A percentile compares a stretch with the other conserved stretches of the same genome.
phyloP scores from a whole-genome alignment of 164 flowering plant genomes.

The Berberis thunbergii region DNA sequence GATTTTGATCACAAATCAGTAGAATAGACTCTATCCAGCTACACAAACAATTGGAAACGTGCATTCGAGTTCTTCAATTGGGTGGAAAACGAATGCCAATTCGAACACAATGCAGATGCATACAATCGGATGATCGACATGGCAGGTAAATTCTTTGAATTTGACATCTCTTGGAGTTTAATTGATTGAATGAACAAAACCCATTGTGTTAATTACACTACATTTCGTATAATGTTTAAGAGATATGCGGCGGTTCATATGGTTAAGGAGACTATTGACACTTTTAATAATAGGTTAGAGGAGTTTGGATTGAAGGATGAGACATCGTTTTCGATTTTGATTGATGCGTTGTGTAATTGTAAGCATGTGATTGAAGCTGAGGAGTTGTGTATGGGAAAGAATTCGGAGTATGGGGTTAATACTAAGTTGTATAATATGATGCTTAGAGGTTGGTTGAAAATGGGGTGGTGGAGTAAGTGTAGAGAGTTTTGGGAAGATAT shows the following conservation, averaged over 20 bases:
- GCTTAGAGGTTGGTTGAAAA: conserved; percentile 70
- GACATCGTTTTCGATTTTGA: conserved; percentile 44
- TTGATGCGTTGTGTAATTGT: conserved; percentile 85
- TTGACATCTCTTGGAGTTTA: conserved; percentile 46
- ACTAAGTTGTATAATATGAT: conserved; percentile 69
- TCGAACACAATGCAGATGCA: conserved; percentile 51
- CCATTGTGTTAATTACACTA: conserved; percentile 40
- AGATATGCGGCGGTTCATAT: conserved; percentile 65
- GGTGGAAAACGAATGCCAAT: conserved; percentile 37
- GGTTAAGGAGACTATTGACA: conserved; percentile 51
- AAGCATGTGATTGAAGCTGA: conserved; percentile 87
- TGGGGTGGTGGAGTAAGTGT: conserved; percentile 90
- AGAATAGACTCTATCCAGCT: conserved; percentile 45
- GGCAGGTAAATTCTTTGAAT: conserved; percentile 78
- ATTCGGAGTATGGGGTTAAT: background rate
- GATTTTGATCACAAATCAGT: conserved; percentile 30
- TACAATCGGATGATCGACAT: conserved; percentile 70
- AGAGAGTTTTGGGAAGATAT: conserved; percentile 86
- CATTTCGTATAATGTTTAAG: conserved; percentile 74
- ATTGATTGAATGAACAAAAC: conserved; percentile 33
- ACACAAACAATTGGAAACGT: conserved; percentile 61
- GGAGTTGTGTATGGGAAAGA: conserved; percentile 26
- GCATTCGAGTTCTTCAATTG: conserved; percentile 84
- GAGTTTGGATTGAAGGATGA: conserved; percentile 63
- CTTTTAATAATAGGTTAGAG: conserved; percentile 25